Base-by-base conservation (phyloP, 1,284 basidiomycete species). In the Fistulinella staudtii region DNA sequence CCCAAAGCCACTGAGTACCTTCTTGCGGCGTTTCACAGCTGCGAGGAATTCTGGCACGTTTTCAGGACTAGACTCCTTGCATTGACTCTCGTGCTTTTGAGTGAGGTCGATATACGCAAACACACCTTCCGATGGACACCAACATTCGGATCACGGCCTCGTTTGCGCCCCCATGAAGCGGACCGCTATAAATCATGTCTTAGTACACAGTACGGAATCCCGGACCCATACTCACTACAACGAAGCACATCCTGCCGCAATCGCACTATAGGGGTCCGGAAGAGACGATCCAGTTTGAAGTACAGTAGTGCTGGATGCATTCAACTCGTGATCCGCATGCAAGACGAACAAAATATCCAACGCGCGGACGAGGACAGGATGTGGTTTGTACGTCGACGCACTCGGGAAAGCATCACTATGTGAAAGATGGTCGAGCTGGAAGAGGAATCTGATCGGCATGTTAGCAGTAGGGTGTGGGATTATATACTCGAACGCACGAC, bases 121-220 rank as follows among this genome's bases (percentile, higher is more conserved):
- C 75, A 59, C 50, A 84, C 85, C 80, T 80, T 55, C 89, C 90
- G 50, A 93, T 91, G 1, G 85, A 82, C 36, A 90, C 76, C 36
- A 93, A 71, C 91, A 93, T 93, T 14, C 89, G 79, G 60, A 93
- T 91, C 48, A 93, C 90, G 10, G 89, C 89, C 65, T 91, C 89
- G 53, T 91, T 91, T 5, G 89, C 89, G 47, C 88, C 88, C 53
- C 88, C 86, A 60, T 91, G 87, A 20, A 91, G 67, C 7, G 90
- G 90, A 6, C 91, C 91, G 57, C 85, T 88, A 58, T 33, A 39
- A 10, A 4, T 57, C 41, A 36, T 40, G 7, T 31, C 13, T 36
- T 36, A 15, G 33, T 39, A 37, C 24, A 42, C 36, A 25, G 10
- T 4, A 17, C n/a, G 20, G 31, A 20, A 14, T 21, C 9, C 18